Evolutionary conservation across 768 basidiomycete genomes (phyloP), one percentile per base, ranked within the genome.

Genomic region (Phaeolepiota aurea): DNA sequence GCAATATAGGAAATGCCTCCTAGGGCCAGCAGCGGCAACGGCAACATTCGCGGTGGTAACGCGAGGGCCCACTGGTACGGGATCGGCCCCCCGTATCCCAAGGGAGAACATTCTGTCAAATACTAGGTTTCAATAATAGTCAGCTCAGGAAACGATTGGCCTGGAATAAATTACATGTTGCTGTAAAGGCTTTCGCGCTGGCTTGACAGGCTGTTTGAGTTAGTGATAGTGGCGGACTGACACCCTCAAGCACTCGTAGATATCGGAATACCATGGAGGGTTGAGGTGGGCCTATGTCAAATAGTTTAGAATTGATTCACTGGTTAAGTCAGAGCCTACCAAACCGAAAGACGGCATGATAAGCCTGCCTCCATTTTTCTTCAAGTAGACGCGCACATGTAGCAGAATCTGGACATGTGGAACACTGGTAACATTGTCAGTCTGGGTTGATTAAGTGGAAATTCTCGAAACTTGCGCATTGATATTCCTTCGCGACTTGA

Each of bases 211-310:
- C 72, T 20, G 92, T 82, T 50, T 93, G 89, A 0, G 84, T 86
- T 31, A 96, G 74, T 5, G 82, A 74, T 30, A 97, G 67, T 4
- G 90, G 87, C 2, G 92, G 92, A 49, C 85, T 91, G 46, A 92
- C 77, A 15, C 88, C 89, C 59, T 97, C 92, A 9, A 97, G 71
- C 59, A 82, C 84, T 34, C 92, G 77, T 23, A 94, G 74, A 63
- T 91, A 94, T 20, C 93, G 85, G 55, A 82, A 92, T 16, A 91
- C 86, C 83, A 93, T 90, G 21, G 85, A 87, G 1, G 89, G 88
- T 63, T 89, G 88, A 43, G 83, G 86, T 1, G 87, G 86, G 4
- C 85, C 82, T 87, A 38, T 14, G 41, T n/a, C n/a, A n/a, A n/a
- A n/a, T n/a, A n/a, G n/a, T n/a, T 16, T 23, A 42, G 16, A 18